These are phyloP conservation scores for Lactuca saligna DNA, from an alignment of 129 eudicot species.

Conservation along the genomic window DNA sequence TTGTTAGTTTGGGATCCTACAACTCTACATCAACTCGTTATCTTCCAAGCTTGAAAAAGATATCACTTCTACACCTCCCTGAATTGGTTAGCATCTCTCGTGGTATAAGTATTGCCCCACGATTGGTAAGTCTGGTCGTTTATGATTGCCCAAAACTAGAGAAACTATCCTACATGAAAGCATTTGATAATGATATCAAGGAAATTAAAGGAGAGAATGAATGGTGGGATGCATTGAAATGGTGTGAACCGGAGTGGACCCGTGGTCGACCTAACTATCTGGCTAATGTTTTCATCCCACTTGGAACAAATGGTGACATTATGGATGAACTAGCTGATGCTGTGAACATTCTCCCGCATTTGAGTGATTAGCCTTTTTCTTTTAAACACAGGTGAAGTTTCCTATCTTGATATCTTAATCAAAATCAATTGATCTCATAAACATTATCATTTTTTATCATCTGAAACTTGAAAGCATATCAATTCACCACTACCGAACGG, in stretches of 20 bases:
- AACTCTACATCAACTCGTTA: background rate
- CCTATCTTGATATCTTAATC: background rate
- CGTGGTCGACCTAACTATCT: conserved; percentile 8
- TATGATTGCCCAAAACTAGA: conserved; percentile 38
- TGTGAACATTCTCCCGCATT: background rate
- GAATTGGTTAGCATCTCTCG: conserved; percentile 29
- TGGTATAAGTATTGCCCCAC: conserved; percentile 22
- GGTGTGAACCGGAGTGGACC: conserved; percentile 19
- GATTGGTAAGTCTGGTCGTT: conserved; percentile 22
- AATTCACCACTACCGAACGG: background rate
- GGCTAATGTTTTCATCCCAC: conserved; percentile 12
- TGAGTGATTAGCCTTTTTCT: background rate
- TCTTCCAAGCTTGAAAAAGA: conserved; percentile 35
- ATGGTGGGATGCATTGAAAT: conserved; percentile 45
- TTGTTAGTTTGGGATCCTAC: conserved; percentile 15
- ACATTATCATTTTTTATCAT: background rate
- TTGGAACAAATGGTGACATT: conserved; percentile 22
- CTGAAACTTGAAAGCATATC: background rate
- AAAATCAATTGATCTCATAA: background rate
- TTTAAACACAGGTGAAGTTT: conserved; percentile 9
- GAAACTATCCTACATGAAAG: conserved; percentile 16
- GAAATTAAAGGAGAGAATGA: conserved; percentile 36
- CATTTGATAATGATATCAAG: background rate
- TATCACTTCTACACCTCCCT: conserved; percentile 39
- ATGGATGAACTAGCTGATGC: conserved; percentile 17